Evolutionary conservation across 371 early-diverging fungal species (phyloP), one percentile per base, ranked within the genome.

Genomic region (Haplosporangium sp.): DNA sequence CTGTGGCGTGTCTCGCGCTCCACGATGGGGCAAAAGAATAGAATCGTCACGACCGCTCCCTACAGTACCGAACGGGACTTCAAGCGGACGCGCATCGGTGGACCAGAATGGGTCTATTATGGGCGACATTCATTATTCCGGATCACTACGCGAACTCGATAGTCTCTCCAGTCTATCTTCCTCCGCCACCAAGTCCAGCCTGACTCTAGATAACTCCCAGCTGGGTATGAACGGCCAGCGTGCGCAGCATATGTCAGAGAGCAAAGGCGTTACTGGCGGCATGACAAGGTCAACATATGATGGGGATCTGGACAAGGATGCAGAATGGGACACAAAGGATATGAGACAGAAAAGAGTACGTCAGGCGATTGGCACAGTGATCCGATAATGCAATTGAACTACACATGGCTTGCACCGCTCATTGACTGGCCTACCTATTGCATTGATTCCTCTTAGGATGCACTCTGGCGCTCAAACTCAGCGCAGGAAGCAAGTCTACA

Each of bases 1-100:
- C 7, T 85, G 86, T 53, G 81, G 73, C 3, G 71, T 83, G 20
- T 88, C 90, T 5, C 62, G 67, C 8, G 71, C 77, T 0, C 77
- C 77, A 9, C 55, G 71, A 18, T 53, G 47, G 62, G 47, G 62
- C 16, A 47, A 52, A 36, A 51, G 60, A 38, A 42, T 48, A 36
- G 70, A 59, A 13, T 40, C 59, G n/a, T 21, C 50, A 14, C 59
- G 59, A 2, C 43, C 56, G 6, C 55, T 60, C 10, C 40, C 65
- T 16, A 20, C 66, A 13, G 38, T 62, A 20, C 41, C 63, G 8
- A 54, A 36, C 11, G 40, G 51, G 16, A 62, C 38, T 9, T 12
- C 42, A 7, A 41, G 53, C 43, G 62, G 62, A 42, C n/a, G 18
- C 41, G 16, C 37, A 0, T 13, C 47, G 21, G 40, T 29, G 57